A percentile compares a stretch with the other conserved stretches of the same genome.
These are phyloP conservation scores for Euphrasia arctica DNA, from an alignment of 305 asterid species.

Conservation along the genomic window DNA sequence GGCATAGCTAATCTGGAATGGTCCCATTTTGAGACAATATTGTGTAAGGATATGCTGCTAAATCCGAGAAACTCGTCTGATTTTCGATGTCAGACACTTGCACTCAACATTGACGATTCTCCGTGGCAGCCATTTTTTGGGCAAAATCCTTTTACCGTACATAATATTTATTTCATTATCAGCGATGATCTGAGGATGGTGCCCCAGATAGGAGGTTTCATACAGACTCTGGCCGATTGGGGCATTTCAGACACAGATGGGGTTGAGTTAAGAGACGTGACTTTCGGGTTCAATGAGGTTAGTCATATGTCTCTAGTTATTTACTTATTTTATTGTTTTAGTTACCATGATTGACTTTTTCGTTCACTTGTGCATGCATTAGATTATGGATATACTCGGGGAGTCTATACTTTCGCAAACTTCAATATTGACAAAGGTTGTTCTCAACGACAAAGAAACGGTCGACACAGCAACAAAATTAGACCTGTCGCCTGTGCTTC, in stretches of 20 bases:
- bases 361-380: no score
- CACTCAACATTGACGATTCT: slow-evolving; percentile 7
- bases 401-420: no score
- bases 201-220: not conserved
- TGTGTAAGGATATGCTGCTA: slow-evolving; percentile 6
- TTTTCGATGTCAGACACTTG: not conserved
- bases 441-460: no score
- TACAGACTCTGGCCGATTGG: slow-evolving; percentile 6
- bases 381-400: no score
- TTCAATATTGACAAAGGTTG: no score
- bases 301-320: no score
- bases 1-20: no score
- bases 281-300: slow-evolving; percentile 18
- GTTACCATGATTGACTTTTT: no score
- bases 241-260: not conserved
- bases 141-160: not conserved
- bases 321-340: no score
- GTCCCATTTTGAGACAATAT: slow-evolving; percentile 1
- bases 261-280: slow-evolving; percentile 7
- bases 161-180: not conserved
- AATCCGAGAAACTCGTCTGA: slow-evolving; percentile 16
- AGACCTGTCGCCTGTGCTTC: no score
- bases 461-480: no score
- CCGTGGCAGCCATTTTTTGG: slow-evolving; percentile 1
- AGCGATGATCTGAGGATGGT: slow-evolving; percentile 5